phyloP scores from a whole-genome alignment of 768 basidiomycete genomes.

The Cyathus striatus region DNA sequence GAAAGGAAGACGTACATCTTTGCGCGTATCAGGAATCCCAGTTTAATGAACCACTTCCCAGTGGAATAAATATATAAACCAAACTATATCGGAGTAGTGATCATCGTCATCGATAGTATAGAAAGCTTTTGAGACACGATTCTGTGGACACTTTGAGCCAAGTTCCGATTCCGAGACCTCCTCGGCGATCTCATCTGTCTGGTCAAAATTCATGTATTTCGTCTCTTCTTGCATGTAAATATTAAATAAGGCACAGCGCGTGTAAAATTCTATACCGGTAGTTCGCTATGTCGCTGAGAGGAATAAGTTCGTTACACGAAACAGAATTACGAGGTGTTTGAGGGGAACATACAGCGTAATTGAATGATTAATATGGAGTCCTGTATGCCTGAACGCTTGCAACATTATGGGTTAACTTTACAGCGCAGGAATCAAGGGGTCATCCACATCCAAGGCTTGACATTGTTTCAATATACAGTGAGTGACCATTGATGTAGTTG shows the following conservation, averaged over 20 bases:
- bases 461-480: no score
- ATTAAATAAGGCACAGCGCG: conserved; percentile 31
- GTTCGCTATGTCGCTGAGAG: no score
- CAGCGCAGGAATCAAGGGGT: no score
- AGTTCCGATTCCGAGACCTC: conserved; percentile 12
- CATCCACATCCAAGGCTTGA: no score
- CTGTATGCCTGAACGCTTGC: conserved; percentile 33
- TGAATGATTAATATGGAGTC: conserved; percentile 41
- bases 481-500: no score
- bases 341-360: no score
- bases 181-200: conserved; percentile 26
- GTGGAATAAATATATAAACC: conserved; percentile 8
- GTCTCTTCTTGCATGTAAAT: conserved; percentile 24
- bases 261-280: no score
- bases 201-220: conserved; percentile 22
- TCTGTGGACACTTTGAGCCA: conserved; percentile 10
- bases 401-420: no score
- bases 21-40: no score
- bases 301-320: no score
- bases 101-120: conserved; percentile 30
- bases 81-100: conserved; percentile 31
- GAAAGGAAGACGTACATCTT: no score
- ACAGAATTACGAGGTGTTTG: no score
- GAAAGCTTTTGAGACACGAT: neutral
- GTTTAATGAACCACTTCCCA: neutral